phyloP scores from a whole-genome alignment of 306 rosid genomes.

The Sesbania bispinosa region DNA sequence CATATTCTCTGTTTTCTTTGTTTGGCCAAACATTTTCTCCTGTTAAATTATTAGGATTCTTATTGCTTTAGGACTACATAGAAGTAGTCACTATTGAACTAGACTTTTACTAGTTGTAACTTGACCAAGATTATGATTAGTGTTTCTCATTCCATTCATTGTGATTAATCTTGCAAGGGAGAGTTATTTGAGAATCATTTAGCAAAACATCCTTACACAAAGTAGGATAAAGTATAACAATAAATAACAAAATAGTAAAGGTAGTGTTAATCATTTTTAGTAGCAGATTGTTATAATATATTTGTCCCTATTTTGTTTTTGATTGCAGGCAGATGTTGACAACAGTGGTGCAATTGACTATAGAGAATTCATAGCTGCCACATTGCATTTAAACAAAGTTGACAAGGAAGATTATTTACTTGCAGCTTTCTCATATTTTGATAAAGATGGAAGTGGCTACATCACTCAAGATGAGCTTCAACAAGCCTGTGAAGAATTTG shows the following conservation, averaged over 20 bases:
- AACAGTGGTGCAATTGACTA: conserved; percentile 57
- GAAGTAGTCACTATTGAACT: background rate
- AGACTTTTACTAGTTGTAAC: background rate
- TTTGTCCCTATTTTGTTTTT: background rate
- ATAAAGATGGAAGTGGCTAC: conserved; percentile 69
- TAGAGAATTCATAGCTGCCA: conserved; percentile 58
- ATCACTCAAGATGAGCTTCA: conserved; percentile 66
- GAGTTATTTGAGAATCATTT: background rate
- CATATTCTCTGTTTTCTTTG: background rate
- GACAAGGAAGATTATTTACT: conserved; percentile 50
- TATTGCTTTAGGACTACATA: background rate
- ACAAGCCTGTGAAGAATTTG: conserved; percentile 62
- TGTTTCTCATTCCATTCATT: background rate
- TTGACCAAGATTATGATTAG: background rate
- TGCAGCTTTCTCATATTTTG: conserved; percentile 68
- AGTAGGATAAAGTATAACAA: background rate
- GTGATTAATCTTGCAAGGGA: background rate
- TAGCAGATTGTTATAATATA: too few species aligned
- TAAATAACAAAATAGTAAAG: background rate
- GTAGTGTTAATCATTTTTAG: background rate
- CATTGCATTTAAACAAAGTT: conserved; percentile 56
- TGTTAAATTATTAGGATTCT: background rate
- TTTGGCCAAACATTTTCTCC: background rate
- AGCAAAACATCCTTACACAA: background rate
- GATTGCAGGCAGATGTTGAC: conserved; percentile 66